A percentile compares a stretch with the other conserved stretches of the same genome.
These are phyloP conservation scores for Colletotrichum aenigma DNA, from an alignment of 2,329 filamentous ascomycete genomes.

Conservation along the genomic window DNA sequence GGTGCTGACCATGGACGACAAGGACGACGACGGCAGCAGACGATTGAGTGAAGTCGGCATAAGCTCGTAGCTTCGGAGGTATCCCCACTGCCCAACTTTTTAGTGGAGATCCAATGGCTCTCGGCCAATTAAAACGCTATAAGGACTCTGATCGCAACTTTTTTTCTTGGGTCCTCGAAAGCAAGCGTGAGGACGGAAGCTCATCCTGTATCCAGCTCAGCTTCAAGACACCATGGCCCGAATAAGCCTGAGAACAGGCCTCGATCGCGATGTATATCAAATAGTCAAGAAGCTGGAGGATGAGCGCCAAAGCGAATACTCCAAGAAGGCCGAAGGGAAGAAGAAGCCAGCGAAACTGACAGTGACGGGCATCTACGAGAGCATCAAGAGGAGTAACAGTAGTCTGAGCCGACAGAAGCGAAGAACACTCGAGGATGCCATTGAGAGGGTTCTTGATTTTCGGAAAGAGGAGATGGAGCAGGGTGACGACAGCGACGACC, in stretches of 20 bases:
- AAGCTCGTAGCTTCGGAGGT: not conserved
- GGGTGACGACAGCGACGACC: constrained; percentile 57
- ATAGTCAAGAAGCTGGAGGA: constrained; percentile 79
- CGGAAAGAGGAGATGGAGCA: constrained; percentile 68
- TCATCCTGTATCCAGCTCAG: not conserved
- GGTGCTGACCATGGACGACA: not conserved
- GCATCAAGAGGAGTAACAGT: constrained; percentile 85
- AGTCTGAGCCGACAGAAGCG: constrained; percentile 84
- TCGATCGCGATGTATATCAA: constrained; percentile 79
- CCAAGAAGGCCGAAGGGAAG: constrained; percentile 52
- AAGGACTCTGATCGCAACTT: not conserved
- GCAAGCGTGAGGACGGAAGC: not conserved
- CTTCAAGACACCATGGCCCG: not conserved
- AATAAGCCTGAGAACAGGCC: constrained; percentile 52
- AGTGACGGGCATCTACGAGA: constrained; percentile 66
- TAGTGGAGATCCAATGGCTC: not conserved
- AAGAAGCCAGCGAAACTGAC: constrained; percentile 45
- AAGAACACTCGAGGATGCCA: constrained; percentile 79
- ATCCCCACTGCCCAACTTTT: not conserved
- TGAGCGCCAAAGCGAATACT: constrained; percentile 55
- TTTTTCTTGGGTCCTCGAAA: not conserved
- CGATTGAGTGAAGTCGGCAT: not conserved
- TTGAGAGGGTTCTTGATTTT: constrained; percentile 80
- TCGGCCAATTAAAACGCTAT: not conserved
- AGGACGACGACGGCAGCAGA: not conserved